Base-by-base conservation (phyloP, 192 early-diverging fungal species). In the Cladochytrium replicatum region DNA sequence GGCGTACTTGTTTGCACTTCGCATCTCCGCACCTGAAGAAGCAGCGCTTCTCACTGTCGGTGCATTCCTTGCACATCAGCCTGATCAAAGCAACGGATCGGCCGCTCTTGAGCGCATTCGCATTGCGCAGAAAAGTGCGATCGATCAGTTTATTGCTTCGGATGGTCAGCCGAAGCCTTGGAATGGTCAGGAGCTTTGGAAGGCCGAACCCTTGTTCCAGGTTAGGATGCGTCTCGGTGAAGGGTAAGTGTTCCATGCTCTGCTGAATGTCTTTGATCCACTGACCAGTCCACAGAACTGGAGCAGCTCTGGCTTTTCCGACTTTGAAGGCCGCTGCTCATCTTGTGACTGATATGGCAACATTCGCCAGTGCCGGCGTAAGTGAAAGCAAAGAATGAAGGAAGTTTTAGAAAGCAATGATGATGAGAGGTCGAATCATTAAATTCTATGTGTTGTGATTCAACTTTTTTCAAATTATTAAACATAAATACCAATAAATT, bases 361-460 rank as follows among this genome's bases (percentile, higher is more conserved):
- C 57, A 15, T 59, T 59, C 30, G 55, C 55, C 6, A 46, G 57
- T 11, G 57, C 57, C 23, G 57, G 57, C n/a, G 57, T 59, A 13
- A 46, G 54, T 50, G 41, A 29, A 21, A 48, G 43, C 25, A 48
- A 46, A 42, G 21, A 50, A 19, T 52, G 50, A 43, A 5, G 50
- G 40, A 29, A 21, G n/a, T n/a, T n/a, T n/a, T n/a, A n/a, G n/a
- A n/a, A n/a, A n/a, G n/a, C n/a, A n/a, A n/a, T n/a, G n/a, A n/a
- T n/a, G n/a, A n/a, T n/a, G n/a, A n/a, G n/a, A n/a, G n/a, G n/a
- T n/a, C n/a, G n/a, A n/a, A n/a, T n/a, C n/a, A n/a, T n/a, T n/a
- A n/a, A n/a, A n/a, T n/a, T n/a, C n/a, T n/a, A n/a, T n/a, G n/a
- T n/a, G n/a, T n/a, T n/a, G n/a, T n/a, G n/a, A n/a, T n/a, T n/a